A percentile compares a stretch with the other conserved stretches of the same genome.
phyloP scores from a whole-genome alignment of 768 basidiomycete species.

The Auriculariales sp. region DNA sequence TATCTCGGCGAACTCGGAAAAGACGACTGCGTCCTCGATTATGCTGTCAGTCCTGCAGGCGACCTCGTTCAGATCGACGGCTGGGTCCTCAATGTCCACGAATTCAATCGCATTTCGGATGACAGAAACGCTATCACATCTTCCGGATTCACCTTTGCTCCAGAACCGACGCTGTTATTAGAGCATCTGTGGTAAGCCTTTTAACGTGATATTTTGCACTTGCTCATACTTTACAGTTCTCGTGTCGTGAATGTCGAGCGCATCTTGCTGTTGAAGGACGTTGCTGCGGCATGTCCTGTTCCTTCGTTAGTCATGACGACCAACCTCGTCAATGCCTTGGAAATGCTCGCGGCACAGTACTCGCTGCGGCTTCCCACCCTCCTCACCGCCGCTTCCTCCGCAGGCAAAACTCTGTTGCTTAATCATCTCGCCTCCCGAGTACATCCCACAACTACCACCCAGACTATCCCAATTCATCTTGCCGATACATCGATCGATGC shows the following conservation, averaged over 20 bases:
- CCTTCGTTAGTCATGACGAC: slow-evolving; percentile 47
- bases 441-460: slow-evolving; percentile 41
- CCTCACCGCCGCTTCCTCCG: slow-evolving; percentile 71
- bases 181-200: slow-evolving; percentile 39
- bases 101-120: slow-evolving; percentile 43
- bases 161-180: slow-evolving; percentile 22
- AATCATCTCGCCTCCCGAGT: slow-evolving; percentile 58
- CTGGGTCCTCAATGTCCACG: slow-evolving; percentile 68
- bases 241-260: slow-evolving; percentile 49
- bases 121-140: slow-evolving; percentile 30
- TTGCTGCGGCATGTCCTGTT: slow-evolving; percentile 13
- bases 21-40: slow-evolving; percentile 49
- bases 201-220: slow-evolving; percentile 1
- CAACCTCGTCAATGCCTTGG: slow-evolving; percentile 43
- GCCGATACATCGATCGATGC: slow-evolving; percentile 94
- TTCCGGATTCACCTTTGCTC: background rate
- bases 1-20: slow-evolving; percentile 44
- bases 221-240: slow-evolving; percentile 25
- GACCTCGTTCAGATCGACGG: slow-evolving; percentile 41
- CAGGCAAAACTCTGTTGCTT: slow-evolving; percentile 75
- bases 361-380: slow-evolving; percentile 66
- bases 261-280: slow-evolving; percentile 43
- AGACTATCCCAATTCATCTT: slow-evolving; percentile 76
- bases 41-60: slow-evolving; percentile 35
- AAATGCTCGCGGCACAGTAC: slow-evolving; percentile 43